Conservation (phyloP, 257 asterid genomes). For the Echites panduratus region DNA sequence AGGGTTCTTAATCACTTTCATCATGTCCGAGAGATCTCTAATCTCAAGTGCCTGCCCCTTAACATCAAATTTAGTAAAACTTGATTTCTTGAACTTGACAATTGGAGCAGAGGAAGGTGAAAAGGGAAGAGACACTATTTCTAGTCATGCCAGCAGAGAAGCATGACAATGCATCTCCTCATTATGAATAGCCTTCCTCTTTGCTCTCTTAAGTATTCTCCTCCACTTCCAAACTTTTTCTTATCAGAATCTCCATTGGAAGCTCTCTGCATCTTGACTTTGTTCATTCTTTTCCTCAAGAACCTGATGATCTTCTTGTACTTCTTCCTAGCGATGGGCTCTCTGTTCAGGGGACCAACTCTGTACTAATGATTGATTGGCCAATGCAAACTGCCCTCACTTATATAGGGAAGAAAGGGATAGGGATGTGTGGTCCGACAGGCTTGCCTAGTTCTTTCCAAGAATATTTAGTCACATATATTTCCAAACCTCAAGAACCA, state of each 20-base stretch:
- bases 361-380: not conserved
- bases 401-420: constrained; percentile 8
- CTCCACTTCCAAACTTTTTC: constrained; percentile 42
- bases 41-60: too few relatives aligned
- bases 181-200: constrained; percentile 61
- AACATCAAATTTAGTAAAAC: too few relatives aligned
- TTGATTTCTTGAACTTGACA: too few relatives aligned
- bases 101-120: not conserved
- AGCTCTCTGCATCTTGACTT: constrained; percentile 22
- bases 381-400: not conserved
- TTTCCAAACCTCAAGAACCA: not conserved
- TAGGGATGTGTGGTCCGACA: constrained; percentile 3
- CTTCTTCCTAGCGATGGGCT: not conserved
- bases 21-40: too few relatives aligned
- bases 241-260: constrained; percentile 26
- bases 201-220: constrained; percentile 50
- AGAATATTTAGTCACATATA: not conserved
- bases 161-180: constrained; percentile 66
- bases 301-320: not conserved
- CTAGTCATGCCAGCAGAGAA: constrained; percentile 67
- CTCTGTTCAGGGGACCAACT: constrained; percentile 1
- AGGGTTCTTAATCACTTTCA: too few relatives aligned
- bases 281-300: constrained; percentile 22
- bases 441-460: not conserved
- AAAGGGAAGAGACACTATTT: not conserved